Evolutionary conservation across 768 basidiomycete genomes (phyloP), one percentile per base, ranked within the genome.

Genomic region (Trametes gibbosa): DNA sequence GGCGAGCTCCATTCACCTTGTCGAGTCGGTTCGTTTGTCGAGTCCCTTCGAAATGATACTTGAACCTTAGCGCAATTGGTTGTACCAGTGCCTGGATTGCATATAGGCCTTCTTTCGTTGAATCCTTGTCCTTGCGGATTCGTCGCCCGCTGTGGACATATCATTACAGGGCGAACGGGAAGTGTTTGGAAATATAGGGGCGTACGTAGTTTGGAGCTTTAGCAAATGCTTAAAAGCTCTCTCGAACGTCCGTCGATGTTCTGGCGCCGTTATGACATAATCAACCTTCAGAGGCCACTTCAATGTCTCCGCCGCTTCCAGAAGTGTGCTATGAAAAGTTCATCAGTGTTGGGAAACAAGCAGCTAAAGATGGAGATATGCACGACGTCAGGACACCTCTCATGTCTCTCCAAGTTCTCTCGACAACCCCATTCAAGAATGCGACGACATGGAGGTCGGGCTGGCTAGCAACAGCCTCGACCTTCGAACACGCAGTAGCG

Each of bases 21-120:
- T 98, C 96, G 10, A 94, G 72, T 51, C 92, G 81, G 72, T 98
- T 99, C 0, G 97, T 99, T 63, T 85, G 83, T 35, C 93, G 79
- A 17, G 83, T 78, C 0, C 90, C 85, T 57, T 98, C 94, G 62
- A 98, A 98, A 69, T 99, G 97, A 70, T 89, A 99, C 66, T 89
- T 92, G 78, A 98, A 99, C 19, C 97, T 84, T 59, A 93, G 73
- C 1, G 88, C 78, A 49, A 99, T 80, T 1, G 95, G 91, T 43
- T 87, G 85, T 3, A 93, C 82, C 17, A 99, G 81, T 2, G 90
- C 87, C 69, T 92, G 87, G 17, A 98, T 66, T 1, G 97, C 84
- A 72, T 95, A 95, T 34, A 98, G 69, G 0, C 87, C 85, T 48
- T 84, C 80, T 67, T 80, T 76, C 64, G 78, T 46, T 40, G 62